Conservation (phyloP, 768 basidiomycete genomes). For the Hemileccinum rubropunctum region DNA sequence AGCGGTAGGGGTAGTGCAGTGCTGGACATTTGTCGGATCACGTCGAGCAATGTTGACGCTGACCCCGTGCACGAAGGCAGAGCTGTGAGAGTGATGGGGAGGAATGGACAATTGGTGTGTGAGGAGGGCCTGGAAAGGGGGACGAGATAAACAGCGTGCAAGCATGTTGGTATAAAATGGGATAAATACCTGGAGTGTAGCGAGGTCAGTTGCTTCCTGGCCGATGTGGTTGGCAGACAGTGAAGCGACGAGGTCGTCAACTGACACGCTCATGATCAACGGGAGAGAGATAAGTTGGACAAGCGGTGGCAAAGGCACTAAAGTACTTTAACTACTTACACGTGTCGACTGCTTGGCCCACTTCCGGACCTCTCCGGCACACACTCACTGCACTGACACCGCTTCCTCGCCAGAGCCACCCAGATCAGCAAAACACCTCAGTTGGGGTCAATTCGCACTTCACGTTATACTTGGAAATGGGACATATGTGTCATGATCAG, state of each 20-base stretch:
- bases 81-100: slow-evolving; percentile 11
- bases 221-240: slow-evolving; percentile 47
- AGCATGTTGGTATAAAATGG: too few species aligned
- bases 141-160: slow-evolving; percentile 15
- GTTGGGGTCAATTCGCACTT: neutral
- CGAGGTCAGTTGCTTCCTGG: slow-evolving; percentile 51
- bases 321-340: slow-evolving; percentile 5
- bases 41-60: slow-evolving; percentile 24
- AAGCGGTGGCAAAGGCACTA: neutral
- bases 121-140: slow-evolving; percentile 35
- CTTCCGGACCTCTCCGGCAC: slow-evolving; percentile 14
- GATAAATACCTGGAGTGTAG: slow-evolving; percentile 42
- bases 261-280: slow-evolving; percentile 41
- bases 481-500: neutral
- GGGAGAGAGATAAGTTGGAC: neutral
- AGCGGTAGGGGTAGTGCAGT: slow-evolving; percentile 40
- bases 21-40: slow-evolving; percentile 36
- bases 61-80: slow-evolving; percentile 20
- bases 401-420: neutral
- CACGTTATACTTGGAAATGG: neutral
- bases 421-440: slow-evolving; percentile 2
- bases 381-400: slow-evolving; percentile 2
- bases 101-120: slow-evolving; percentile 30
- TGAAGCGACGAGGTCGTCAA: slow-evolving; percentile 52
- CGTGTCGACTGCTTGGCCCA: slow-evolving; percentile 7